These are phyloP conservation scores for Eucalyptus tenuipes DNA, from an alignment of 345 rosid species.

Conservation along the genomic window DNA sequence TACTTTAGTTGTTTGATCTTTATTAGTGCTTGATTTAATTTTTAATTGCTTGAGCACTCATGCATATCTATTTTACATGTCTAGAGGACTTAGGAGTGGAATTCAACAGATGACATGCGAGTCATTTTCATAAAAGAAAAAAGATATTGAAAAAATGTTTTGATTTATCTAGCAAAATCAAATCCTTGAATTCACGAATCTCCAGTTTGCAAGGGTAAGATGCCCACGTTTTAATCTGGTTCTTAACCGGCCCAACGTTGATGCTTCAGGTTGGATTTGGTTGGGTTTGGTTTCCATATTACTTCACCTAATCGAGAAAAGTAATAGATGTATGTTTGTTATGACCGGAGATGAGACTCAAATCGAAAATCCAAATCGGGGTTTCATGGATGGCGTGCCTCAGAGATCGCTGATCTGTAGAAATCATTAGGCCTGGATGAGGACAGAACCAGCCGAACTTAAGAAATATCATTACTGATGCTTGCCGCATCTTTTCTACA, in stretches of 20 bases:
- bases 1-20: no score
- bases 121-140: no score
- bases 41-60: no score
- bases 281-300: neutral
- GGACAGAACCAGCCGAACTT: neutral
- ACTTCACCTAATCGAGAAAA: neutral
- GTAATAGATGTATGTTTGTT: neutral
- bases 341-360: neutral
- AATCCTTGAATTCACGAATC: neutral
- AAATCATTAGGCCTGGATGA: neutral
- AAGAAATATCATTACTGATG: no score
- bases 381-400: neutral
- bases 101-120: no score
- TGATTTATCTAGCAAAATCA: neutral
- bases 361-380: neutral
- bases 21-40: no score
- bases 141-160: no score
- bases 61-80: no score
- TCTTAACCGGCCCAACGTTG: neutral
- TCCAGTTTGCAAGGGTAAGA: neutral
- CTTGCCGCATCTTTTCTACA: no score
- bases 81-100: no score
- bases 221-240: neutral
- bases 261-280: neutral
- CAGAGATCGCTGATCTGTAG: neutral